These are phyloP conservation scores for Cryptosporidium meleagridis DNA, from an alignment of 169 alveolate genomes.

Conservation along the genomic window DNA sequence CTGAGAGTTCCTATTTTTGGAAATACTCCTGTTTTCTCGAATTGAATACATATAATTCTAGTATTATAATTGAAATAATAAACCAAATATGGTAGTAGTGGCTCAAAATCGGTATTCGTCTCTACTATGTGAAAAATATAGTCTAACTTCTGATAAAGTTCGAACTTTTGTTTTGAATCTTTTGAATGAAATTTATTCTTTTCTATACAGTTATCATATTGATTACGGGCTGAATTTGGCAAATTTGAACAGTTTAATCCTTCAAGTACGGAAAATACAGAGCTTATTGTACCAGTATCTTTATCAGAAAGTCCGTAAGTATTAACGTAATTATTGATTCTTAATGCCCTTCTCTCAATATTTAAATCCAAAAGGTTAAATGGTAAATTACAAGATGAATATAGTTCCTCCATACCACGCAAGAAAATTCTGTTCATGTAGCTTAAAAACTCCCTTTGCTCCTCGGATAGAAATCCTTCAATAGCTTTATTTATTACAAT, in stretches of 20 bases:
- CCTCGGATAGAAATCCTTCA: conserved; percentile 38
- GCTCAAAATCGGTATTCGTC: conserved; percentile 24
- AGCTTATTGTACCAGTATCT: conserved; percentile 16
- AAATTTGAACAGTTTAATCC: not conserved
- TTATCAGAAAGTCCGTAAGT: conserved; percentile 66
- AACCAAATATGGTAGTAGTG: conserved; percentile 34
- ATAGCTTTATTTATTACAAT: conserved; percentile 13
- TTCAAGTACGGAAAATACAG: not conserved
- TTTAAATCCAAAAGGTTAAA: not conserved
- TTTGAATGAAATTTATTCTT: not conserved
- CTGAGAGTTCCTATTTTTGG: conserved; percentile 51
- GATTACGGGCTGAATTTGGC: not conserved
- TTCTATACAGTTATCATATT: not conserved
- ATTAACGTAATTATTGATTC: not conserved
- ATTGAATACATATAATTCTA: not conserved
- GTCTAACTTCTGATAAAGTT: not conserved
- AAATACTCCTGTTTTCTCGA: conserved; percentile 20
- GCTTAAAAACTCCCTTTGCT: conserved; percentile 39
- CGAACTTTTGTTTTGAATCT: not conserved
- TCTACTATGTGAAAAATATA: conserved; percentile 24
- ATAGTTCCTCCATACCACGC: conserved; percentile 22
- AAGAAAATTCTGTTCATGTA: conserved; percentile 30
- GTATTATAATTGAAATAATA: conserved; percentile 38
- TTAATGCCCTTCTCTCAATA: not conserved
- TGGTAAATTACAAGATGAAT: conserved; percentile 5